Evolutionary conservation across 176 grass and related monocot species (phyloP), one percentile per base, ranked within the genome.

Genomic region (Oryza australiensis): DNA sequence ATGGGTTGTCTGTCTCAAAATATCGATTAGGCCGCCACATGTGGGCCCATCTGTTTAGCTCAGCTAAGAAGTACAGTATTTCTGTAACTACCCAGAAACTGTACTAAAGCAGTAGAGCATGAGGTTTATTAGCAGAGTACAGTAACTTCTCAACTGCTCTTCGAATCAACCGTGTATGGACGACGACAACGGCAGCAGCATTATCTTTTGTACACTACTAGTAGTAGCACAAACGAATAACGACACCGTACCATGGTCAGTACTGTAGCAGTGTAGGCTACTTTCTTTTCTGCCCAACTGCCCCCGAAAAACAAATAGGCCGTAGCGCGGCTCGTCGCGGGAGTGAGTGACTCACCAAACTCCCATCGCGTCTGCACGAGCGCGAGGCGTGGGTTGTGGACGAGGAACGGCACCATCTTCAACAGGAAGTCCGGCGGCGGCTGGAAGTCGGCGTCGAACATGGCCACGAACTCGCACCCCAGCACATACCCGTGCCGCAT

Each of bases 381-480:
- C 78, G 81, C 94, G 22, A 97, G 73, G 1, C 16, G 66, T 9
- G 91, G 81, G 75, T 97, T 81, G 83, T 87, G 86, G 38, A 91
- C 46, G 66, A 97, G 89, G 73, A 89, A 93, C 74, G 91, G 94
- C 9, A 97, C 63, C 34, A 91, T 91, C 68, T n/a, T 85, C 5
- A 27, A 11, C 68, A 93, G 94, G 76, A 97, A 97, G 64, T 89
- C 91, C 9, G 94, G 81, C 80, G 75, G 73, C 16, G 94, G 94
- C 76, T 97, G 91, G 83, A 97, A 97, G 76, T 97, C 94, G 12
- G 91, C 94, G 63, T 97, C 94, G 76, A 97, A 91, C 81, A 97
- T 93, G 3, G 86, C 91, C 7, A 97, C 77, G 80, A 87, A 93
- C 69, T 97, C 94, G 76, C 91, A 93, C 3, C 37, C 29, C 11